A percentile compares a stretch with the other conserved stretches of the same genome.
Evolutionary conservation across 2,329 filamentous ascomycete genomes (phyloP).

Genomic region (Exophiala calicioides): DNA sequence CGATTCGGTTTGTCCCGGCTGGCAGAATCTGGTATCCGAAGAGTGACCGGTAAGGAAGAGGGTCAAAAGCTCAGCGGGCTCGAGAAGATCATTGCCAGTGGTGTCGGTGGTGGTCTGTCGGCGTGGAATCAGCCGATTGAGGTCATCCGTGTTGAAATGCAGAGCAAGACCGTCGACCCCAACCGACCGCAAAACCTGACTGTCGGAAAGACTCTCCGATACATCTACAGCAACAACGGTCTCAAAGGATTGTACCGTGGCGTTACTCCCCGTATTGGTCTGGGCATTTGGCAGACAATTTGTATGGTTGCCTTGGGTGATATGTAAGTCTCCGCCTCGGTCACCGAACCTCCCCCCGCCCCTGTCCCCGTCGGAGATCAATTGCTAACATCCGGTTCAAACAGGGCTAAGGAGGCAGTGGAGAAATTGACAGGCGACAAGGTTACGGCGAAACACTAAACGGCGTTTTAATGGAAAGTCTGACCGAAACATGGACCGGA

Average conservation of each 20-base stretch:
- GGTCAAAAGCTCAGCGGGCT: slow-evolving; percentile 72
- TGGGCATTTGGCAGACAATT: slow-evolving; percentile 98
- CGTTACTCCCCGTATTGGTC: slow-evolving; percentile 87
- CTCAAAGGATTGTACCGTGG: slow-evolving; percentile 92
- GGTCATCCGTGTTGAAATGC: slow-evolving; percentile 99
- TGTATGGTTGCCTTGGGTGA: slow-evolving; percentile 99
- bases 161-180: slow-evolving; percentile 96
- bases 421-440: slow-evolving; percentile 65
- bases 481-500: no score
- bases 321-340: slow-evolving; percentile 65
- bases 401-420: slow-evolving; percentile 65
- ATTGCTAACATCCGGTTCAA: slow-evolving; percentile 14
- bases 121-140: slow-evolving; percentile 99
- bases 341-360: no score
- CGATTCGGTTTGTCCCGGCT: slow-evolving; percentile 92
- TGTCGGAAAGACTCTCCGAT: slow-evolving; percentile 75
- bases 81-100: slow-evolving; percentile 88
- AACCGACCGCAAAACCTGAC: slow-evolving; percentile 99
- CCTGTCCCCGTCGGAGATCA: no score
- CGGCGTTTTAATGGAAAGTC: slow-evolving; percentile 20
- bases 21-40: slow-evolving; percentile 85
- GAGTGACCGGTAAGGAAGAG: slow-evolving; percentile 73
- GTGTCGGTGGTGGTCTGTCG: slow-evolving; percentile 86
- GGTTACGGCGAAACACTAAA: slow-evolving; percentile 66
- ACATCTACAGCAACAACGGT: slow-evolving; percentile 90